These are phyloP conservation scores for Breynia disticha DNA, from an alignment of 441 rosid species.

Conservation along the genomic window DNA sequence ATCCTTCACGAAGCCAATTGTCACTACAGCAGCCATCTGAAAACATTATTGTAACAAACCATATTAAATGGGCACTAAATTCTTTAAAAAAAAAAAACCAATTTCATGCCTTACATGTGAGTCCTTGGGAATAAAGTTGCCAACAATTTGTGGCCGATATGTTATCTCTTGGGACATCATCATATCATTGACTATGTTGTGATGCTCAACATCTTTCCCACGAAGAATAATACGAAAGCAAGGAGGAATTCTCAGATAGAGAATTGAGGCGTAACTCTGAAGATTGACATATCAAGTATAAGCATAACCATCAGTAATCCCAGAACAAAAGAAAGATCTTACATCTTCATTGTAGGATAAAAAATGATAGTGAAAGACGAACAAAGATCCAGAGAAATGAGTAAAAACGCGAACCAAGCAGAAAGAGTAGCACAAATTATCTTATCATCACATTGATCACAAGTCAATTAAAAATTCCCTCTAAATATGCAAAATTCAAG, in stretches of 20 bases:
- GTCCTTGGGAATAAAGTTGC: conserved; percentile 40
- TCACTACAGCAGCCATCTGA: conserved; percentile 72
- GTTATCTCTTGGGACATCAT: conserved; percentile 56
- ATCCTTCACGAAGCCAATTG: conserved; percentile 95
- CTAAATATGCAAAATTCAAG: too few species aligned
- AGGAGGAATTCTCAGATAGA: conserved; percentile 77
- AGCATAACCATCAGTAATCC: conserved; percentile 7
- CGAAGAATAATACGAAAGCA: conserved; percentile 81
- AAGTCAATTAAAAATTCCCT: too few species aligned
- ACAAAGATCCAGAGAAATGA: background rate
- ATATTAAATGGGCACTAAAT: conserved; percentile 15
- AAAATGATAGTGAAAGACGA: background rate
- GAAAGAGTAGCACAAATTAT: too few species aligned
- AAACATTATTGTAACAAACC: conserved; percentile 7
- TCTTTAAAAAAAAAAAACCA: conserved; percentile 3
- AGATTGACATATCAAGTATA: conserved; percentile 8
- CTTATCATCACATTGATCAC: too few species aligned
- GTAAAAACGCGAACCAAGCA: background rate
- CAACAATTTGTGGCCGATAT: conserved; percentile 55
- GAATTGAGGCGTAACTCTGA: conserved; percentile 87
- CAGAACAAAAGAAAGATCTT: background rate
- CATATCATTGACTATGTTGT: conserved; percentile 92
- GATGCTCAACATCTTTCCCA: conserved; percentile 84
- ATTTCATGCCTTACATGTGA: conserved; percentile 25
- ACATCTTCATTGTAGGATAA: conserved; percentile 1